Evolutionary conservation across 2,329 filamentous ascomycete species (phyloP).

Genomic region (Aspergillus phoenicis): DNA sequence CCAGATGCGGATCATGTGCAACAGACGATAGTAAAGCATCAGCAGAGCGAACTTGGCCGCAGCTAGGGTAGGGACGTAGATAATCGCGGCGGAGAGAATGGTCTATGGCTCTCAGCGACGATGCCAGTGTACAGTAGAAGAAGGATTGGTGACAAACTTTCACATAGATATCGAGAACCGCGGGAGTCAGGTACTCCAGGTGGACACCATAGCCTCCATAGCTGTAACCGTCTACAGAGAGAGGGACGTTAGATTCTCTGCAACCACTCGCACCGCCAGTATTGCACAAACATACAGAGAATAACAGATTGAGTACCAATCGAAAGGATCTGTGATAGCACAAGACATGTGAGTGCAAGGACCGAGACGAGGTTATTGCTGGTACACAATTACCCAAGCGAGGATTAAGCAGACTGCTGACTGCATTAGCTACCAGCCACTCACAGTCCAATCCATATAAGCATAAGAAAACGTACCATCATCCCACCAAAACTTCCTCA

Average conservation of each 20-base stretch:
- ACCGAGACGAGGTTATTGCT: background rate
- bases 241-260: background rate
- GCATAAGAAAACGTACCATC: conserved; percentile 20
- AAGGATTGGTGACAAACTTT: conserved; percentile 16
- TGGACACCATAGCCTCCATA: conserved; percentile 25
- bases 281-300: conserved; percentile 18
- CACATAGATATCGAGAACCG: conserved; percentile 20
- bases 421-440: conserved; percentile 5
- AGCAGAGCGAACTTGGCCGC: conserved; percentile 28
- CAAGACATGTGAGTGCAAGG: background rate
- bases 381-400: conserved; percentile 23
- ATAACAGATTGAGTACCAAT: conserved; percentile 16
- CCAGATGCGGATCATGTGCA: conserved; percentile 17
- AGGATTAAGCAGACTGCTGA: conserved; percentile 24
- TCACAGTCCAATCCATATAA: background rate
- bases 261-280: no score
- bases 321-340: conserved; percentile 18
- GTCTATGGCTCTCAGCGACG: conserved; percentile 10
- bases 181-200: conserved; percentile 23
- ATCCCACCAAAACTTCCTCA: conserved; percentile 26
- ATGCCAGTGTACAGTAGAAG: background rate
- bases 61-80: conserved; percentile 27
- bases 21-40: conserved; percentile 29
- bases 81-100: conserved; percentile 21
- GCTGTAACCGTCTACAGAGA: conserved; percentile 19